Percentiles rank a stretch among this genome's conserved stretches.
phyloP scores from a whole-genome alignment of 2,329 filamentous ascomycete genomes.

The Trichoderma oligosporum region DNA sequence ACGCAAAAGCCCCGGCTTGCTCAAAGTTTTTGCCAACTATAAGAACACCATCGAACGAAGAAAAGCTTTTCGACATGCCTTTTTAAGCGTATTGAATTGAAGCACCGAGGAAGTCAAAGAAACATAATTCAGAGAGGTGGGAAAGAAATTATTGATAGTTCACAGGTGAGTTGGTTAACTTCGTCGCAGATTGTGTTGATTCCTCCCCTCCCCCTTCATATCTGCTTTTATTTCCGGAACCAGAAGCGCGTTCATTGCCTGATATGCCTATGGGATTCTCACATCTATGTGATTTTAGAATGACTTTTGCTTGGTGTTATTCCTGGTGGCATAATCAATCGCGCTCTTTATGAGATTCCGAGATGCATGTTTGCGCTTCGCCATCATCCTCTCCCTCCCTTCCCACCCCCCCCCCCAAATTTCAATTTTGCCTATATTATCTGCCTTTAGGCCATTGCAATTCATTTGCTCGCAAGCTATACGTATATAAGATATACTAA shows the following conservation, averaged over 20 bases:
- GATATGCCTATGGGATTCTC: background rate
- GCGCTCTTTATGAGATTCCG: background rate
- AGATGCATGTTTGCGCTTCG: background rate
- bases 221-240: background rate
- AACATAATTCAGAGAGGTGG: background rate
- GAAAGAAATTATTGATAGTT: background rate
- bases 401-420: no score
- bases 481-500: background rate
- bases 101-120: background rate
- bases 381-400: background rate
- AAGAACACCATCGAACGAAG: background rate
- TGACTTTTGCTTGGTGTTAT: background rate
- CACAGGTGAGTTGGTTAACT: background rate
- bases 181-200: background rate
- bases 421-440: background rate
- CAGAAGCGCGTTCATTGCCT: background rate
- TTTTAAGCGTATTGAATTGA: background rate
- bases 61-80: background rate
- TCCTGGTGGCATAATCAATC: background rate
- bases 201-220: background rate
- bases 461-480: no score
- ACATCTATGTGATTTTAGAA: background rate
- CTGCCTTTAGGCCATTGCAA: background rate
- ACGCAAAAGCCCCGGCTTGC: background rate
- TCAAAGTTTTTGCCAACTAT: background rate